These are phyloP conservation scores for Wickerhamomyces rabaulensis DNA, from an alignment of 805 yeast genomes.

Conservation along the genomic window DNA sequence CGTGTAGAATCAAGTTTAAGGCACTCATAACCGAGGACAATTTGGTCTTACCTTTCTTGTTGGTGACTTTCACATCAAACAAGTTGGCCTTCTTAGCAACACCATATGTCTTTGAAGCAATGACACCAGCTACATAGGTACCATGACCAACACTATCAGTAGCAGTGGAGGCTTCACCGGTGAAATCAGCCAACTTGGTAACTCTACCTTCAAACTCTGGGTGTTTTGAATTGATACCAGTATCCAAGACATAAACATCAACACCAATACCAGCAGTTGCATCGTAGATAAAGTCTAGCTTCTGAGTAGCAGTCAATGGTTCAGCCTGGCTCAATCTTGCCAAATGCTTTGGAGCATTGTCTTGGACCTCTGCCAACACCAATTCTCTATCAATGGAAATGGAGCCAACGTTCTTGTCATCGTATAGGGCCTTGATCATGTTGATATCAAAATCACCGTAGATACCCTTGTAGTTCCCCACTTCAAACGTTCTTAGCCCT, in stretches of 20 bases:
- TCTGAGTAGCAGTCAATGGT: constrained; percentile 21
- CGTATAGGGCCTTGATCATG: constrained; percentile 26
- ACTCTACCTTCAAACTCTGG: constrained; percentile 42
- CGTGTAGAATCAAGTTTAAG: constrained; percentile 24
- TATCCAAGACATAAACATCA: constrained; percentile 33
- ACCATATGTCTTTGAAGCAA: constrained; percentile 47
- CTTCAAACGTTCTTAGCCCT: constrained; percentile 19
- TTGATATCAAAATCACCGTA: constrained; percentile 31
- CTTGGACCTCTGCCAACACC: constrained; percentile 33
- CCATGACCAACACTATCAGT: constrained; percentile 47
- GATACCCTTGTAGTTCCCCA: constrained; percentile 31
- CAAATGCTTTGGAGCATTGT: constrained; percentile 38
- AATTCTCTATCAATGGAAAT: constrained; percentile 32
- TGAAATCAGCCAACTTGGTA: constrained; percentile 38
- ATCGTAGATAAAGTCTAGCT: constrained; percentile 36
- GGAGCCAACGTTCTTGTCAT: constrained; percentile 30
- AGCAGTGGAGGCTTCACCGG: constrained; percentile 25
- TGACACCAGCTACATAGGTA: constrained; percentile 50
- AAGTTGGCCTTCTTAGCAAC: constrained; percentile 42
- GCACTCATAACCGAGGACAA: constrained; percentile 31
- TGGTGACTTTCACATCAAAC: constrained; percentile 39
- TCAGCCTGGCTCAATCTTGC: constrained; percentile 34
- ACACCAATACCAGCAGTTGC: constrained; percentile 36
- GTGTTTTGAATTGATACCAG: constrained; percentile 33
- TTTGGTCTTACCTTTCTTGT: constrained; percentile 32